Evolutionary conservation across 2,329 filamentous ascomycete species (phyloP), one percentile per base, ranked within the genome.

Genomic region (Dothistroma pini): DNA sequence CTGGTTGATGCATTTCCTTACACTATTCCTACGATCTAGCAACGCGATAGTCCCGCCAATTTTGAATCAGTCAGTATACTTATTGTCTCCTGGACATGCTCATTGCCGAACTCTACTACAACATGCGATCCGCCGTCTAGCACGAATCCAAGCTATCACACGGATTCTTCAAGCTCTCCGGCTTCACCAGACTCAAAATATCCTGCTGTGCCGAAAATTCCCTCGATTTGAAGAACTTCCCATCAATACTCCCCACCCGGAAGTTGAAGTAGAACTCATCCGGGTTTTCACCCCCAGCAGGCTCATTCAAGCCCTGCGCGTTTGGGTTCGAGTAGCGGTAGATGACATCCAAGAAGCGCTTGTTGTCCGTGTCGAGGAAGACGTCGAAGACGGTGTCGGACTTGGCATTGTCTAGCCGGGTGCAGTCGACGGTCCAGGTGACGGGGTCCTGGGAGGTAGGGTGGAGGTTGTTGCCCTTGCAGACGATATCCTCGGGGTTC

Each of bases 231-330:
- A 63, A 65, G 56, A 63, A 61, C 14, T 22, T 59, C 11, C 63
- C 63, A 54, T 65, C 63, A 8, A 63, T 51, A 35, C 58, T 61
- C 10, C 53, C 63, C 16, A 65, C 63, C 1, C 63, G 53, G 48
- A 65, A 65, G 49, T 63, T 65, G 61, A 65, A 65, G 29, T 53
- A 58, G 54, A 65, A 61, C 34, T 65, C 41, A 29, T 63, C 58
- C 8, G 62, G 56, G 41, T 59, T 51, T 21, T 58, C 58, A n/a
- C 57, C 58, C 16, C 53, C 51, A 2, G 54, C 60, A 25, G 41
- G 57, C n/a, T 54, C 44, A 25, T 65, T 59, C 22, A 65, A 47
- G 16, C 50, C 61, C 1, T 55, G 41, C 9, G 58, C 63, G 29
- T 55, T 50, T 16, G 63, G 63, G 54, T 65, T 65, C 10, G 60